These are phyloP conservation scores for Royoungia palumana DNA, from an alignment of 768 basidiomycete species.

Conservation along the genomic window DNA sequence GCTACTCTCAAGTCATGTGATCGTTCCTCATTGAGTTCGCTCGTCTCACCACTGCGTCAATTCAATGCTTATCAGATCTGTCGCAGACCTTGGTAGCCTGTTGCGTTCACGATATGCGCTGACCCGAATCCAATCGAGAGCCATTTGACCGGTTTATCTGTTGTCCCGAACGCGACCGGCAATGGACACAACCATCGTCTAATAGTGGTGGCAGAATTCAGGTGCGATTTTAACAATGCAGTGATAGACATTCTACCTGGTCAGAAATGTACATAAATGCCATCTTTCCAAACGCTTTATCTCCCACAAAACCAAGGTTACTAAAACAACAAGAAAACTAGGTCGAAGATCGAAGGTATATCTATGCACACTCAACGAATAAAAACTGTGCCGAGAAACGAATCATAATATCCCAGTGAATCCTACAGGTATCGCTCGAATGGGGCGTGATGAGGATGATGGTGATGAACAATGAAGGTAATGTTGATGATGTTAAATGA, in stretches of 20 bases:
- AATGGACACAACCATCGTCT: too few relatives aligned
- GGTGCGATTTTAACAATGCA: too few relatives aligned
- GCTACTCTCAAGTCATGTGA: constrained; percentile 22
- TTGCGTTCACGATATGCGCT: too few relatives aligned
- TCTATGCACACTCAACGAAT: constrained; percentile 18
- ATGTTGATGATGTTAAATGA: constrained; percentile 6
- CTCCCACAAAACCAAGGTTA: constrained; percentile 4
- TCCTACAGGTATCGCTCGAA: constrained; percentile 4
- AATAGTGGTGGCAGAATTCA: constrained; percentile 2
- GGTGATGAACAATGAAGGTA: not conserved
- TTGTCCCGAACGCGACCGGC: too few relatives aligned
- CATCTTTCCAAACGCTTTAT: constrained; percentile 5
- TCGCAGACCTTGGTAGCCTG: too few relatives aligned
- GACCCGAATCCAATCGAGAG: too few relatives aligned
- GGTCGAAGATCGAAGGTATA: constrained; percentile 22
- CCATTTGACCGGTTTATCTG: too few relatives aligned
- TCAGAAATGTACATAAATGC: not conserved
- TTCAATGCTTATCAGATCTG: too few relatives aligned
- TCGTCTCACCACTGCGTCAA: too few relatives aligned
- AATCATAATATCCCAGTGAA: constrained; percentile 1
- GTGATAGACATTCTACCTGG: too few relatives aligned
- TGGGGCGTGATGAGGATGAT: constrained; percentile 4
- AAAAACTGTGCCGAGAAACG: constrained; percentile 9
- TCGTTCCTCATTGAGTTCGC: not conserved
- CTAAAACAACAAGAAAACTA: constrained; percentile 20